Evolutionary conservation across 805 yeast species (phyloP).

Genomic region (Metschnikowia hibisci): DNA sequence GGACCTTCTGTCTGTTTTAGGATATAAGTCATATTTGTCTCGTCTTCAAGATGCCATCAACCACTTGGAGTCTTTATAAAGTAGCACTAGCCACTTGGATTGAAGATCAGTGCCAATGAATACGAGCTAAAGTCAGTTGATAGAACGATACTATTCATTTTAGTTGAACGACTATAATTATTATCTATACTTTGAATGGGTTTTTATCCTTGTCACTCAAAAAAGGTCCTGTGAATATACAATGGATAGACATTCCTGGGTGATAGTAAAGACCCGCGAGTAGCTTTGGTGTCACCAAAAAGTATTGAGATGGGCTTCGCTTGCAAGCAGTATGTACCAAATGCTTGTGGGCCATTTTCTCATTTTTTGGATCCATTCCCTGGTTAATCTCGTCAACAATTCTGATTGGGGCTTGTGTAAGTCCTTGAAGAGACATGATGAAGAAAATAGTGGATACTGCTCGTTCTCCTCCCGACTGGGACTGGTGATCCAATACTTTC

Average conservation of each 20-base stretch:
- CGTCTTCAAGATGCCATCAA: slow-evolving; percentile 13
- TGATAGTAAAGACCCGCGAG: slow-evolving; percentile 75
- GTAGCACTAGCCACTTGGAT: too few species aligned
- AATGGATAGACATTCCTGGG: slow-evolving; percentile 76
- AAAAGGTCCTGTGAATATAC: slow-evolving; percentile 52
- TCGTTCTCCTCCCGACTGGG: slow-evolving; percentile 97
- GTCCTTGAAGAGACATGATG: slow-evolving; percentile 84
- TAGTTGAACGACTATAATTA: neutral
- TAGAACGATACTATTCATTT: too few species aligned
- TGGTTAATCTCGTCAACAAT: slow-evolving; percentile 98
- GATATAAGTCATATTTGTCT: slow-evolving; percentile 21
- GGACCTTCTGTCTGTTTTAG: slow-evolving; percentile 52
- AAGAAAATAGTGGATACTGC: slow-evolving; percentile 92
- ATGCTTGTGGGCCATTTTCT: slow-evolving; percentile 76
- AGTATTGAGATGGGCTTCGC: slow-evolving; percentile 66
- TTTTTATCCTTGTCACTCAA: slow-evolving; percentile 7
- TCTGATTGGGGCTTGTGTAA: slow-evolving; percentile 85
- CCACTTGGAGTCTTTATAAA: slow-evolving; percentile 1
- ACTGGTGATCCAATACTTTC: slow-evolving; percentile 71
- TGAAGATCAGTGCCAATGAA: too few species aligned
- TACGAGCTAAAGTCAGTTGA: too few species aligned
- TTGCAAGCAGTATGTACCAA: slow-evolving; percentile 81
- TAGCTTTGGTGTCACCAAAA: slow-evolving; percentile 88
- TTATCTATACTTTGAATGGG: neutral
- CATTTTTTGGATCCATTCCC: slow-evolving; percentile 96